Evolutionary conservation across 108 stramenopile genomes (phyloP).

Genomic region (Pseudonitzschia multistriata): DNA sequence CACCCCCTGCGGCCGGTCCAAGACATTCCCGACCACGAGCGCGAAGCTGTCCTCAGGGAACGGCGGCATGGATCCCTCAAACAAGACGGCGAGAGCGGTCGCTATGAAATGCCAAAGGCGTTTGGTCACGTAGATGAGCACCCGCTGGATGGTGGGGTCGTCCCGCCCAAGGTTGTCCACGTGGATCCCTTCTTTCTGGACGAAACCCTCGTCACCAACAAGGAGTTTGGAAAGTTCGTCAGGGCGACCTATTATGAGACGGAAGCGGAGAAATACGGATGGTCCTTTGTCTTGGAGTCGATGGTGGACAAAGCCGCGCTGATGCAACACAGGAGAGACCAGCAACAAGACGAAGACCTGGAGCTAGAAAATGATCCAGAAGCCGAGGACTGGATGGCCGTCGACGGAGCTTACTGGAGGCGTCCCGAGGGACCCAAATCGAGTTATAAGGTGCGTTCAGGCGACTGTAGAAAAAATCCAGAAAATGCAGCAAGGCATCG

Average conservation of each 20-base stretch:
- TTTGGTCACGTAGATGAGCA: slow-evolving; percentile 76
- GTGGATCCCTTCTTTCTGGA: slow-evolving; percentile 87
- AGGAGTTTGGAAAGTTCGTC: slow-evolving; percentile 91
- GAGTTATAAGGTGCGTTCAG: slow-evolving; percentile 54
- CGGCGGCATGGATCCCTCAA: slow-evolving; percentile 54
- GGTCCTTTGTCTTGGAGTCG: slow-evolving; percentile 88
- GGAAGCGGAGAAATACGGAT: slow-evolving; percentile 93
- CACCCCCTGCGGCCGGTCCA: slow-evolving; percentile 50
- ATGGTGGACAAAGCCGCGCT: slow-evolving; percentile 53
- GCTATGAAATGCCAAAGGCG: slow-evolving; percentile 45
- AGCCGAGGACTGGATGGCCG: slow-evolving; percentile 88
- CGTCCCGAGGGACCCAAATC: slow-evolving; percentile 86
- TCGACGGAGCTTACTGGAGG: slow-evolving; percentile 90
- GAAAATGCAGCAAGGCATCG: no score
- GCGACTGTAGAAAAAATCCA: no score
- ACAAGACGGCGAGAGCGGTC: slow-evolving; percentile 27
- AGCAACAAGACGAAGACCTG: slow-evolving; percentile 14
- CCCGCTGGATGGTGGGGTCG: slow-evolving; percentile 75
- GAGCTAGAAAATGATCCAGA: slow-evolving; percentile 74
- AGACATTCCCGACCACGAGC: slow-evolving; percentile 55
- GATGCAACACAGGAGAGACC: background rate
- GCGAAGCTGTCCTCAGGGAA: slow-evolving; percentile 62
- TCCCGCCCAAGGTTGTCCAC: slow-evolving; percentile 73
- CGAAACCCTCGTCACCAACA: slow-evolving; percentile 75
- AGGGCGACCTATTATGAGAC: slow-evolving; percentile 87